Percentiles rank a stretch among this genome's conserved stretches.
Conservation (phyloP, 345 rosid genomes). For the Eucalyptus guilfoylei region DNA sequence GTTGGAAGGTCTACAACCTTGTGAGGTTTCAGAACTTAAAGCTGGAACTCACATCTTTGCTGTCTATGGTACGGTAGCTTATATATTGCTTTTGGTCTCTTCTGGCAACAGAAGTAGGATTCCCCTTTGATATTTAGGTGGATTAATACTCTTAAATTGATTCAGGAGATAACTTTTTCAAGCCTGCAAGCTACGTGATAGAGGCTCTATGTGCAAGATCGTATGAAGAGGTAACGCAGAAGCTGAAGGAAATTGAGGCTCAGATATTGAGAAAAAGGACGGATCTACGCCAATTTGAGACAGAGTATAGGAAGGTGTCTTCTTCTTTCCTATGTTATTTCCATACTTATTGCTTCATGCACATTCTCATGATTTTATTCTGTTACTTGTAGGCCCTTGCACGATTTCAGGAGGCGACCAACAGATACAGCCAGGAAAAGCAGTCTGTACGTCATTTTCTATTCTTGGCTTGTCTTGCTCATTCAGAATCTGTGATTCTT, state of each 20-base stretch:
- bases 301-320: conserved; percentile 82
- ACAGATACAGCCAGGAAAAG: conserved; percentile 84
- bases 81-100: background rate
- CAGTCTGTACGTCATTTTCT: conserved; percentile 46
- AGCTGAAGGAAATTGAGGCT: conserved; percentile 83
- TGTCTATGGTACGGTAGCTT: conserved; percentile 63
- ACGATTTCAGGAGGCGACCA: conserved; percentile 95
- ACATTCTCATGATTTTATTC: background rate
- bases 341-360: background rate
- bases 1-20: conserved; percentile 99
- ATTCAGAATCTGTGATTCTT: background rate
- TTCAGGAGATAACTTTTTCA: conserved; percentile 95
- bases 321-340: background rate
- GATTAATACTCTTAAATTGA: background rate
- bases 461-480: background rate
- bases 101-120: background rate
- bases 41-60: conserved; percentile 99
- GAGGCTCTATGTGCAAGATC: conserved; percentile 95
- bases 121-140: background rate
- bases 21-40: conserved; percentile 89
- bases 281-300: conserved; percentile 90
- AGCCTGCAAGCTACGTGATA: conserved; percentile 82
- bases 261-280: conserved; percentile 85
- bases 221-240: conserved; percentile 64
- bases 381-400: conserved; percentile 66